Evolutionary conservation across 2,329 filamentous ascomycete genomes (phyloP), one percentile per base, ranked within the genome.

Genomic region (Aspergillus fischeri): DNA sequence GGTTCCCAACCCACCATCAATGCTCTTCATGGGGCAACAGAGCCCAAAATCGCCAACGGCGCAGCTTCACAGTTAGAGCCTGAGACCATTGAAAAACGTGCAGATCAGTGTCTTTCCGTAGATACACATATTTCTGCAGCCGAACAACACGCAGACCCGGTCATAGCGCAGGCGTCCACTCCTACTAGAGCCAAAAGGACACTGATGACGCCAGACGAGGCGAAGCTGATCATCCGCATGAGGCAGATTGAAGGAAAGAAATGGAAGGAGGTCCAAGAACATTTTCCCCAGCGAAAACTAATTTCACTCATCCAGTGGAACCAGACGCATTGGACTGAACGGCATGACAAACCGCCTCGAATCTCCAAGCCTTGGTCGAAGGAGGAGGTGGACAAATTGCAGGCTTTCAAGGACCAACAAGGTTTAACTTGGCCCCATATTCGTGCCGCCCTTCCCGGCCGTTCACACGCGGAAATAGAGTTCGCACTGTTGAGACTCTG

Each of bases 401-500:
- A 63, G 27, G 48, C 51, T 5, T 55, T 75, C 2, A 67, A 66
- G 57, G 60, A 66, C 50, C 54, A 65, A 52, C 54, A 60, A 17
- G 69, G 64, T 51, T 60, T 74, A n/a, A 64, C 63, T 42, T 75
- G 73, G 73, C 21, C 57, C 56, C 61, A 60, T 21, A 66, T 75
- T 32, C 64, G 63, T 45, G 53, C 55, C 20, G 56, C 59, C n/a
- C 54, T 75, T n/a, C 69, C 68, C 6, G 60, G 63, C 29, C 67
- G 71, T 24, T 65, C 68, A 17, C 60, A 62, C 47, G 56, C 63
- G 21, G 71, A 73, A 52, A 63, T 73, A 29, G 72, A 75, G 53
- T 70, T 69, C 56, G 66, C 74, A 51, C 55, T 74, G 53, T 58
- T 75, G 55, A 63, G 65, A 53, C 60, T 68, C 25, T 75, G 70